Evolutionary conservation across 2,329 filamentous ascomycete species (phyloP), one percentile per base, ranked within the genome.

Genomic region (Pyrenophora graminea): DNA sequence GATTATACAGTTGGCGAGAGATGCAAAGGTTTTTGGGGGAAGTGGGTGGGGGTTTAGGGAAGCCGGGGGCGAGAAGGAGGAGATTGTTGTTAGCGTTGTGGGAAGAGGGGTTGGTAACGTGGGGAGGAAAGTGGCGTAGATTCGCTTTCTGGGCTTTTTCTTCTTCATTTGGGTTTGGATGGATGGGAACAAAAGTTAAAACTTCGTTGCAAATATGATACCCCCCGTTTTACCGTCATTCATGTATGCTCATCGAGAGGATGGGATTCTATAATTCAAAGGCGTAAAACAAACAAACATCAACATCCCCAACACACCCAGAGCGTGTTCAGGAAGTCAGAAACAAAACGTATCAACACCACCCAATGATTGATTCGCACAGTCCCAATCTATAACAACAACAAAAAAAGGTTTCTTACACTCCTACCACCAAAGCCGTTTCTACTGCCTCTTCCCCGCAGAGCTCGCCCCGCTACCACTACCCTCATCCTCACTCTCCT

Each of bases 61-160:
- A 42, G 61, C 59, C 2, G 56, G 59, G 0, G 73, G 66, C 37
- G 85, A 85, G 30, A 82, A 80, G 13, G 80, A 46, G 15, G 89
- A 96, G 71, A 82, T 97, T 44, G 82, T 96, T 54, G 81, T 99
- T 63, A 95, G 91, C 61, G 88, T 99, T 37, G 96, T 97, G 67
- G 94, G 94, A 27, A 86, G 85, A 64, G 94, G 94, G 37, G 90
- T 99, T 52, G 94, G 94, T 25, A 99, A 97, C 71, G 89, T 97
- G 41, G 93, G 93, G 45, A 85, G 92, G 68, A 97, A 97, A 77
- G 88, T 97, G 72, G 84, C 84, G 56, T 87, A 72, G 58, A 37
- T 30, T 27, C 10, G 32, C 17, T 23, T 19, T 37, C n/a, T 6
- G 25, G 34, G 19, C 13, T 25, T 25, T 25, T 9, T 23, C 21